Conservation (phyloP, 2,329 filamentous ascomycete genomes). For the Tolypocladium inflatum region DNA sequence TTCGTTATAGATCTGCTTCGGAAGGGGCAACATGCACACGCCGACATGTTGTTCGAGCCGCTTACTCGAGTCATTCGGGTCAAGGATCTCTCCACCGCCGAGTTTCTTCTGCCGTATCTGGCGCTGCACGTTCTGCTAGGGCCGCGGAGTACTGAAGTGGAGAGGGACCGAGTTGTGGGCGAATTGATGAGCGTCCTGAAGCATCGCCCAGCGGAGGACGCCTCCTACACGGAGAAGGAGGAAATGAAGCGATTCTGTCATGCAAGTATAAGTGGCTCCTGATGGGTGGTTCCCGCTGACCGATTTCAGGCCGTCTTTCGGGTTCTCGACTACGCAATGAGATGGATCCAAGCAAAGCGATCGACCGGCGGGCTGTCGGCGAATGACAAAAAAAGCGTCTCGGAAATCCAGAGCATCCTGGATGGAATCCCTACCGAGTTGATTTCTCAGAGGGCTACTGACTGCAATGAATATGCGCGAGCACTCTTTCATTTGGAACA, state of each 20-base stretch:
- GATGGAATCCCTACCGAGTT: slow-evolving; percentile 64
- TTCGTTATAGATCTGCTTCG: slow-evolving; percentile 77
- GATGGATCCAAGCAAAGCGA: slow-evolving; percentile 74
- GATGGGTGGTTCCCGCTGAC: background rate
- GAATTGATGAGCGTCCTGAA: slow-evolving; percentile 72
- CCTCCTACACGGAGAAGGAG: slow-evolving; percentile 55
- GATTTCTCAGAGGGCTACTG: slow-evolving; percentile 72
- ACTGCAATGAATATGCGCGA: slow-evolving; percentile 86
- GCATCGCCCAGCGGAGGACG: slow-evolving; percentile 40
- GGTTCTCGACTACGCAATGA: slow-evolving; percentile 81
- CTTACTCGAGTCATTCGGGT: slow-evolving; percentile 74
- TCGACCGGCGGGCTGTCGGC: slow-evolving; percentile 16
- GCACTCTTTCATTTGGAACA: slow-evolving; percentile 94
- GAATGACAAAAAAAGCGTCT: slow-evolving; percentile 37
- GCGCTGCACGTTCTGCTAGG: slow-evolving; percentile 76
- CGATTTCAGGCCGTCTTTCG: slow-evolving; percentile 69
- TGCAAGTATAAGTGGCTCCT: slow-evolving; percentile 37
- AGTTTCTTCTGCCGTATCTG: slow-evolving; percentile 82
- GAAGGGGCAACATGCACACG: slow-evolving; percentile 64
- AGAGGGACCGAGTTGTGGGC: slow-evolving; percentile 54
- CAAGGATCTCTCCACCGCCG: slow-evolving; percentile 76
- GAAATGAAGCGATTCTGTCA: slow-evolving; percentile 80
- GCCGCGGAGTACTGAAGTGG: slow-evolving; percentile 47
- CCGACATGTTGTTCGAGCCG: slow-evolving; percentile 69
- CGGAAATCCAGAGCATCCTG: slow-evolving; percentile 40